A percentile compares a stretch with the other conserved stretches of the same genome.
Evolutionary conservation across 2,329 filamentous ascomycete genomes (phyloP).

Genomic region (Gliomastix tumulicola): DNA sequence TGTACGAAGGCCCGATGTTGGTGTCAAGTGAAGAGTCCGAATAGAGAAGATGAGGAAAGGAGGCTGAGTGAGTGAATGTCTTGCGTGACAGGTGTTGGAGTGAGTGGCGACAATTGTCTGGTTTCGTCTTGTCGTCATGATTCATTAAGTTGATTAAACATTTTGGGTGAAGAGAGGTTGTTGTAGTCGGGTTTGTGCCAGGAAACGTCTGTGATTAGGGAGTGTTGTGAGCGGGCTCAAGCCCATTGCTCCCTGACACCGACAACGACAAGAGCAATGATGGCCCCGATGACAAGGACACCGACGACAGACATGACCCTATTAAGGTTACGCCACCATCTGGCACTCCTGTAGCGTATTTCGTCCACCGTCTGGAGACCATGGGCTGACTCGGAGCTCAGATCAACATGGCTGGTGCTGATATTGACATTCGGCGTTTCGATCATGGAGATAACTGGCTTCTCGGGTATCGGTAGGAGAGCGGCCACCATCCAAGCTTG

Average conservation of each 20-base stretch:
- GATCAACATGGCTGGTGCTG: constrained; percentile 30
- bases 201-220: no score
- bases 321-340: constrained; percentile 55
- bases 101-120: no score
- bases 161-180: no score
- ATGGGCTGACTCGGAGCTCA: constrained; percentile 24
- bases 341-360: constrained; percentile 40
- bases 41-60: no score
- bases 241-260: constrained; percentile 43
- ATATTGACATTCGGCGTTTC: constrained; percentile 28
- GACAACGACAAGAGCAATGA: constrained; percentile 43
- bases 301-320: constrained; percentile 51
- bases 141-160: no score
- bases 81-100: no score
- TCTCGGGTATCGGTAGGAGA: constrained; percentile 62
- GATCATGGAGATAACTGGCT: constrained; percentile 43
- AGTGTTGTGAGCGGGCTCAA: no score
- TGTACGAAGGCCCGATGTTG: no score
- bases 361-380: constrained; percentile 29
- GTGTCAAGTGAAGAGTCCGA: no score
- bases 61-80: no score
- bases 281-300: constrained; percentile 43
- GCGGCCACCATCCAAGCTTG: constrained; percentile 77
- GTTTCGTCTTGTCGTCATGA: no score
- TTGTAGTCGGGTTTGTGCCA: no score